These are phyloP conservation scores for Xylaria sp. DNA, from an alignment of 495 filamentous ascomycete species.

Conservation along the genomic window DNA sequence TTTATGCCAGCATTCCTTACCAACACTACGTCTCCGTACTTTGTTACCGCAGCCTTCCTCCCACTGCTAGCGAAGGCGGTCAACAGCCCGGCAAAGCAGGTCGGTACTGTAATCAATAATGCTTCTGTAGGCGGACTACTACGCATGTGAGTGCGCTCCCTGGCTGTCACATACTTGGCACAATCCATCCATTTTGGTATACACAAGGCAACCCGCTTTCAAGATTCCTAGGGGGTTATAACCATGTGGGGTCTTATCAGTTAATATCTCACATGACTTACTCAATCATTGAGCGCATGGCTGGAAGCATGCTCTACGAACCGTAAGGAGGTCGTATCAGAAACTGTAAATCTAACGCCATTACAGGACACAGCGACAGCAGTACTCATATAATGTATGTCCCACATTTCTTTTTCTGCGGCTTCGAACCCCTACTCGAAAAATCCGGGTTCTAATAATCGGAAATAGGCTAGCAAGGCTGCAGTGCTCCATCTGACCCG, in stretches of 20 bases:
- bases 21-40: conserved; percentile 76
- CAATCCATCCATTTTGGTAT: not conserved
- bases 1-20: conserved; percentile 67
- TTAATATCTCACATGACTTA: not conserved
- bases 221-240: not conserved
- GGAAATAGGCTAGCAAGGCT: conserved; percentile 65
- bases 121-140: conserved; percentile 56
- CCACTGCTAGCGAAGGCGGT: conserved; percentile 52
- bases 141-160: conserved; percentile 32
- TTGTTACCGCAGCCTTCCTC: conserved; percentile 52
- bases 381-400: conserved; percentile 71
- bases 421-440: too few species aligned
- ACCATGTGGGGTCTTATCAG: not conserved
- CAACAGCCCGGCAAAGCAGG: conserved; percentile 56
- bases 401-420: not conserved
- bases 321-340: not conserved
- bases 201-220: not conserved
- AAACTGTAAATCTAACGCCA: conserved; percentile 38
- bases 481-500: conserved; percentile 75
- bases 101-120: conserved; percentile 66
- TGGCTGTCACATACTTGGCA: not conserved
- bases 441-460: not conserved
- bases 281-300: not conserved
- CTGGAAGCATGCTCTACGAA: too few species aligned
- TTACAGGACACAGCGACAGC: conserved; percentile 67